phyloP scores from a whole-genome alignment of 345 rosid species.

The Cardiospermum halicacabum region DNA sequence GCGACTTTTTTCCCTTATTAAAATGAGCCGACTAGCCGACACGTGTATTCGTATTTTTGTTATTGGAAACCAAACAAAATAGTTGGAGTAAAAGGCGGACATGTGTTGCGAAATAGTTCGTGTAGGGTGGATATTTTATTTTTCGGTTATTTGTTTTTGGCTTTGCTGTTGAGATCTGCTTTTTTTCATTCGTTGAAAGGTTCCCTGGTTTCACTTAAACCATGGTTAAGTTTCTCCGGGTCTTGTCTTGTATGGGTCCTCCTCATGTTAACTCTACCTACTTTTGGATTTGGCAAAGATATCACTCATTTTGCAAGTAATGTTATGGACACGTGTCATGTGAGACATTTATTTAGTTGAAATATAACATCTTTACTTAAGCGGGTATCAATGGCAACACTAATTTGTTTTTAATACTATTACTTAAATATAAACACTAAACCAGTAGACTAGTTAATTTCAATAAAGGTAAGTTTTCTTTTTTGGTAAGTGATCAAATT shows the following conservation, averaged over 20 bases:
- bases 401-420: not conserved
- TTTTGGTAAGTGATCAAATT: not conserved
- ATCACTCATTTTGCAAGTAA: not conserved
- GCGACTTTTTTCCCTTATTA: not conserved
- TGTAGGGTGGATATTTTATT: not conserved
- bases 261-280: too few relatives aligned
- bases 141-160: not conserved
- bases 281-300: not conserved
- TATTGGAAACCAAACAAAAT: not conserved
- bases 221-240: not conserved
- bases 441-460: not conserved
- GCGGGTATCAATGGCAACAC: not conserved
- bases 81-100: not conserved
- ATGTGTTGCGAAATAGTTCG: not conserved
- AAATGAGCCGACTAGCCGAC: not conserved
- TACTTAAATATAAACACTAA: too few relatives aligned
- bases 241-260: too few relatives aligned
- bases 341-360: not conserved
- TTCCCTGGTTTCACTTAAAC: not conserved
- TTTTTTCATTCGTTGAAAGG: not conserved
- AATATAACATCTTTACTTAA: too few relatives aligned
- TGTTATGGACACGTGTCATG: not conserved
- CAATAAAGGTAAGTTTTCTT: not conserved
- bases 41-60: not conserved
- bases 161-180: not conserved